These are phyloP conservation scores for Rhododendron vialii DNA, from an alignment of 148 eudicot species.

Conservation along the genomic window DNA sequence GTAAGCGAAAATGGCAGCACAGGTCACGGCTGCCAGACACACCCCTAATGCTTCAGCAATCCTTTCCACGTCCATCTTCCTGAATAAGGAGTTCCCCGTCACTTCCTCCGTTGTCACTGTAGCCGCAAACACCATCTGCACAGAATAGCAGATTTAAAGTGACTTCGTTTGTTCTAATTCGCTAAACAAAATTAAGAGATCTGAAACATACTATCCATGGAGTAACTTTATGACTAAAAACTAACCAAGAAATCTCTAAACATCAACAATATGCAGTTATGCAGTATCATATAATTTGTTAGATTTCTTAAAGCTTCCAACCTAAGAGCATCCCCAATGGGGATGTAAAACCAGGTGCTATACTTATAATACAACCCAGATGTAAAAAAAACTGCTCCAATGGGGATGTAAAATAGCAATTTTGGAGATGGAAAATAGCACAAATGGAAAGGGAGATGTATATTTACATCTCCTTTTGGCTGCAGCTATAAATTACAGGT, in stretches of 20 bases:
- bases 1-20: constrained; percentile 71
- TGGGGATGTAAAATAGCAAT: too few relatives aligned
- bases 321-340: too few relatives aligned
- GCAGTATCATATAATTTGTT: neutral
- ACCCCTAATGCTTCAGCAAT: constrained; percentile 56
- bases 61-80: constrained; percentile 66
- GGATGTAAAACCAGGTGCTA: too few relatives aligned
- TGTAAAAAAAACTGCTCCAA: too few relatives aligned
- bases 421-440: too few relatives aligned
- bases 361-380: too few relatives aligned
- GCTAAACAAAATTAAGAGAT: neutral
- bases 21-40: constrained; percentile 45
- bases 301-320: too few relatives aligned
- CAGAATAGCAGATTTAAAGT: neutral
- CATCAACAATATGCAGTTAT: neutral
- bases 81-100: constrained; percentile 75
- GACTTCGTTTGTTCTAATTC: neutral
- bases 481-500: too few relatives aligned
- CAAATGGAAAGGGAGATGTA: too few relatives aligned
- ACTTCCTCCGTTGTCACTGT: constrained; percentile 56
- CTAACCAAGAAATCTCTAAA: neutral
- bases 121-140: constrained; percentile 68
- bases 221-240: neutral
- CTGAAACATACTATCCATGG: neutral
- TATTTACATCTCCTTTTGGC: too few relatives aligned